Evolutionary conservation across 139 green algal genomes (phyloP).

Genomic region (Chlorella ohadii): DNA sequence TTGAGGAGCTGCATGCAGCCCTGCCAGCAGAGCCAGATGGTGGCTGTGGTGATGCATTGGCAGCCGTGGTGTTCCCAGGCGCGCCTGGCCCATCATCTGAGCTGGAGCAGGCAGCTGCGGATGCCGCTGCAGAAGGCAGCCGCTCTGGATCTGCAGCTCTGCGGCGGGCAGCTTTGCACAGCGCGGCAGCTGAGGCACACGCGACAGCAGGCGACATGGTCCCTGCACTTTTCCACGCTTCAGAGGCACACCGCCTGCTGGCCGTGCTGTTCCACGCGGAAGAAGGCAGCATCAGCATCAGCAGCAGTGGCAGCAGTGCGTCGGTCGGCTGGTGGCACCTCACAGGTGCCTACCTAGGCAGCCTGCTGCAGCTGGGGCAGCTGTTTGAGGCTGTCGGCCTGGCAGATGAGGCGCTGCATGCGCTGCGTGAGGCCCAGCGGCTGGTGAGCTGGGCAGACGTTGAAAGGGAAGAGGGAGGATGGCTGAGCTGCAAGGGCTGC

Average conservation of each 20-base stretch:
- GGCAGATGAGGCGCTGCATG: conserved; percentile 56
- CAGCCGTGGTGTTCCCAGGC: not conserved
- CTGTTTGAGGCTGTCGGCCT: conserved; percentile 57
- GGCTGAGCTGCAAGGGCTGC: no score
- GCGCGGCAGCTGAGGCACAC: conserved; percentile 1
- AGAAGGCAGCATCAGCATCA: not conserved
- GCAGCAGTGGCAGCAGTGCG: not conserved
- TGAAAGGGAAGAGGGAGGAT: no score
- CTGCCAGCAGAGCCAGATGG: not conserved
- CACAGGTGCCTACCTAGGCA: conserved; percentile 39
- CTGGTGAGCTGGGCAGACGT: conserved; percentile 31
- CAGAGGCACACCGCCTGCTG: conserved; percentile 45
- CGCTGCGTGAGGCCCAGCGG: conserved; percentile 55
- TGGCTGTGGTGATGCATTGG: not conserved
- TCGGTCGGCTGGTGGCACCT: conserved; percentile 47
- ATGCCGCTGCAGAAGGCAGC: not conserved
- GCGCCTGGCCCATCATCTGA: not conserved
- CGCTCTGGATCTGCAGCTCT: not conserved
- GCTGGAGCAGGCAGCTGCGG: not conserved
- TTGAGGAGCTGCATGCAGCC: not conserved
- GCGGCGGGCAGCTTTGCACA: conserved; percentile 14
- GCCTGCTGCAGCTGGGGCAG: conserved; percentile 54
- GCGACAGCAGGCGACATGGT: conserved; percentile 12
- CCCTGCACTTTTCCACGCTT: conserved; percentile 32
- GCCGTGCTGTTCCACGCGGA: conserved; percentile 5